Evolutionary conservation across 495 filamentous ascomycete genomes (phyloP), one percentile per base, ranked within the genome.

Genomic region (Lentithecium fluviatile): DNA sequence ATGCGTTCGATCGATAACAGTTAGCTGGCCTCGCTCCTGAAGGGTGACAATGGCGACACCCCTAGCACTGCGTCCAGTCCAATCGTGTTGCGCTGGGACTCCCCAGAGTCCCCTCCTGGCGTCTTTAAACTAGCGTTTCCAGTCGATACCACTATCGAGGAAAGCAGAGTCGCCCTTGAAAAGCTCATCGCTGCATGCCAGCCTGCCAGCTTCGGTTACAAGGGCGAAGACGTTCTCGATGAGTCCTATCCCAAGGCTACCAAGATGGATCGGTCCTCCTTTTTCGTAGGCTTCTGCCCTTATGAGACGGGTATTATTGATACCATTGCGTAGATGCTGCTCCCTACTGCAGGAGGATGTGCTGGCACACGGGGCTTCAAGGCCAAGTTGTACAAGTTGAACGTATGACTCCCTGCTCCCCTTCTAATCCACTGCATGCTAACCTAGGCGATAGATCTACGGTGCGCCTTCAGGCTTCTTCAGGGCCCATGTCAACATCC

Each of bases 381-480:
- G 15, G 59, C 78, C 0, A 79, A 84, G 68, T 65, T 84, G 1
- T 84, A 83, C 69, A 83, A 83, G 61, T 67, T 85, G 13, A 85
- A 85, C 66, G 79, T 80, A 73, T 69, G 2, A 29, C 24, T 45
- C 36, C 19, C 48, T 24, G 12, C 45, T 17, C 12, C 56, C 46
- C 40, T n/a, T 26, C 15, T 29, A 26, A 24, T 53, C 26, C 15
- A 58, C 12, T 13, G 15, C 36, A 25, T 8, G 12, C 21, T 53
- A 36, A 45, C 25, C 24, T 17, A 10, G 38, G 20, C 10, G 0
- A 2, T 47, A 75, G 76, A 67, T 79, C n/a, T 84, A 85, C 60
- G 76, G 76, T 0, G 77, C 72, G 0, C 82, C 83, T 2, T 76
- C 73, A 0, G 83, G 81, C 0, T 65, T 72, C 6, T 84, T 85